phyloP scores from a whole-genome alignment of 192 early-diverging fungal genomes.

The Dispira simplex region DNA sequence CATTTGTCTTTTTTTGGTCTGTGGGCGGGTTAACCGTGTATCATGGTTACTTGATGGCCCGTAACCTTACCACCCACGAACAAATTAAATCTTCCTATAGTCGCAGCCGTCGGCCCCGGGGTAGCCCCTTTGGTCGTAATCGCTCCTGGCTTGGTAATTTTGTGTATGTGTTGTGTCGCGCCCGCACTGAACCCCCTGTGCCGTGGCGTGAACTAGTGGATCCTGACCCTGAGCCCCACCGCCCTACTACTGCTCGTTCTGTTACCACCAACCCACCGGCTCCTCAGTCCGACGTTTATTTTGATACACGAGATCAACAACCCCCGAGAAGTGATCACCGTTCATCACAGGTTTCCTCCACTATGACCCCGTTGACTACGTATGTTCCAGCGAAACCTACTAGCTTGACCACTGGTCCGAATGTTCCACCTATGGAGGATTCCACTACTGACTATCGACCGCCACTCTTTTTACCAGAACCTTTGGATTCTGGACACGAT shows the following conservation, averaged over 20 bases:
- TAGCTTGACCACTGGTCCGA: no score
- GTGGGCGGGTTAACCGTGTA: conserved; percentile 60
- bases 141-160: conserved; percentile 24
- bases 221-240: not conserved
- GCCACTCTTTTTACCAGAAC: no score
- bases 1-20: conserved; percentile 40
- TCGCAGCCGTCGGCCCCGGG: not conserved
- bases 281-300: no score
- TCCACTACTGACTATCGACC: no score
- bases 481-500: no score
- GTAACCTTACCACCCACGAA: conserved; percentile 84
- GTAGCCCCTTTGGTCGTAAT: not conserved
- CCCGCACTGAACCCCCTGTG: conserved; percentile 17
- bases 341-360: no score
- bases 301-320: no score
- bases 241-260: not conserved
- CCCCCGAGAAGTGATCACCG: no score
- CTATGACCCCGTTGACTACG: no score
- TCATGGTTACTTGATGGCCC: conserved; percentile 53
- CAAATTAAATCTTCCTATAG: conserved; percentile 31
- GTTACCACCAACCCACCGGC: no score
- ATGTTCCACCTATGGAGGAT: no score
- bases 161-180: conserved; percentile 35
- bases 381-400: no score
- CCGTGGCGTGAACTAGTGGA: not conserved